Evolutionary conservation across 148 eudicot species (phyloP).

Genomic region (Fallopia convolvulus): DNA sequence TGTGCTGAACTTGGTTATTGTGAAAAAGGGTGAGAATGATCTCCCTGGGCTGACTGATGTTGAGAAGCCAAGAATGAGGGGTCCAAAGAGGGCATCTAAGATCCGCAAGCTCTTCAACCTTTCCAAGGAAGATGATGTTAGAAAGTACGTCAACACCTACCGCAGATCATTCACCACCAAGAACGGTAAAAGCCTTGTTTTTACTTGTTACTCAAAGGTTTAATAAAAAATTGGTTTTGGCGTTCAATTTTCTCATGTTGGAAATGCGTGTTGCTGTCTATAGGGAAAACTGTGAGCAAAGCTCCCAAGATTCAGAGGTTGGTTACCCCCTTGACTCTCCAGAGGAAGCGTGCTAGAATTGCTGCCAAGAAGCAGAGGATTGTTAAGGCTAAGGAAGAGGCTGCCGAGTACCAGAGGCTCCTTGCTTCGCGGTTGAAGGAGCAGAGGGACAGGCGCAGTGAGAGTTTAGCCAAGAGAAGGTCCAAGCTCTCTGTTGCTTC

Average conservation of each 20-base stretch:
- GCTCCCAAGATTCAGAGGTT: conserved; percentile 87
- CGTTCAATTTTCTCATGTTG: too few relatives aligned
- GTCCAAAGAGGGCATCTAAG: conserved; percentile 92
- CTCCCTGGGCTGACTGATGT: conserved; percentile 77
- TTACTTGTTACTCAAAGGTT: background rate
- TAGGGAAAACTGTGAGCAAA: conserved; percentile 76
- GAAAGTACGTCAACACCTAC: conserved; percentile 91
- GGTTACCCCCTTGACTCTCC: conserved; percentile 79
- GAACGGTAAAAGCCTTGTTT: conserved; percentile 25
- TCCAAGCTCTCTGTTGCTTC: conserved; percentile 27
- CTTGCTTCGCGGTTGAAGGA: conserved; percentile 40
- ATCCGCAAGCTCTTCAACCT: conserved; percentile 89
- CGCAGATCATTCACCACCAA: conserved; percentile 68
- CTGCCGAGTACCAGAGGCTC: conserved; percentile 50
- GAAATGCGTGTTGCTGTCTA: background rate
- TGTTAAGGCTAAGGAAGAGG: conserved; percentile 41
- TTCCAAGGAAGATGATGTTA: conserved; percentile 76
- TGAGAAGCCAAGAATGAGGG: conserved; percentile 95
- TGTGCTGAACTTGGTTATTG: conserved; percentile 81
- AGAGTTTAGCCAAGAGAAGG: conserved; percentile 43
- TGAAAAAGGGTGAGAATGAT: conserved; percentile 85
- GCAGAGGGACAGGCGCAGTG: conserved; percentile 44
- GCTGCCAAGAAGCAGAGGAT: conserved; percentile 83
- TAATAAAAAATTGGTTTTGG: background rate
- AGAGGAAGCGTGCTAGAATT: conserved; percentile 84